These are phyloP conservation scores for Dioscorea alata DNA, from an alignment of 106 monocot species.

Conservation along the genomic window DNA sequence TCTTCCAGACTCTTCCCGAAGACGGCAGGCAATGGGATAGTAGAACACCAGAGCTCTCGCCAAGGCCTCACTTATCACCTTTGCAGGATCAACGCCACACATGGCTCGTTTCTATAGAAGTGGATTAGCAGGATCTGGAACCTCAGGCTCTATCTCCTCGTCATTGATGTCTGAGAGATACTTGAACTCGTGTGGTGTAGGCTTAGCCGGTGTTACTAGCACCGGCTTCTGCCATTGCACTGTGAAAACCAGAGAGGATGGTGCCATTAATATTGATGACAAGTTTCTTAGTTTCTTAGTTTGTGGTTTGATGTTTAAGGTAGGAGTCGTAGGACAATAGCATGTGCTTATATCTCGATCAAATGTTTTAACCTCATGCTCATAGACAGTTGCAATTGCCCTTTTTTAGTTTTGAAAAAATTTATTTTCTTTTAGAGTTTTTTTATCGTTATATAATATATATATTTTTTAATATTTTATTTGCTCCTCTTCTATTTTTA, in stretches of 20 bases:
- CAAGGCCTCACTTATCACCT: constrained; percentile 1
- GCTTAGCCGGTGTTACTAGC: constrained; percentile 17
- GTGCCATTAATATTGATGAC: no score
- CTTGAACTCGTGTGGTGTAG: constrained; percentile 27
- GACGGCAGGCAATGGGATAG: constrained; percentile 14
- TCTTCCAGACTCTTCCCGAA: neutral
- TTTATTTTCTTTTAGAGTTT: no score
- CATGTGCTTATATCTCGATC: neutral
- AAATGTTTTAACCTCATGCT: no score
- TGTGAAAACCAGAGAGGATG: neutral
- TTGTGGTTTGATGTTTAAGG: neutral
- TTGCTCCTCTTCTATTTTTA: no score
- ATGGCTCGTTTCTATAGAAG: constrained; percentile 10
- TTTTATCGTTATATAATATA: no score
- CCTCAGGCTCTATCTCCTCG: constrained; percentile 17
- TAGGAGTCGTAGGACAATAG: no score
- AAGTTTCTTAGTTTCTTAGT: neutral
- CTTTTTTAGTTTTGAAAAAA: no score
- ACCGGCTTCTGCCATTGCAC: constrained; percentile 12
- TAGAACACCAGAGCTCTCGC: constrained; percentile 10
- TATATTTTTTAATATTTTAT: no score
- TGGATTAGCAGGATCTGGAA: constrained; percentile 12
- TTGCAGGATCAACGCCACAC: neutral
- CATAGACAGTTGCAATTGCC: no score
- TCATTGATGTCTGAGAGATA: constrained; percentile 33